Evolutionary conservation across 1,139 yeast species (phyloP).

Genomic region (Pichia sp.): DNA sequence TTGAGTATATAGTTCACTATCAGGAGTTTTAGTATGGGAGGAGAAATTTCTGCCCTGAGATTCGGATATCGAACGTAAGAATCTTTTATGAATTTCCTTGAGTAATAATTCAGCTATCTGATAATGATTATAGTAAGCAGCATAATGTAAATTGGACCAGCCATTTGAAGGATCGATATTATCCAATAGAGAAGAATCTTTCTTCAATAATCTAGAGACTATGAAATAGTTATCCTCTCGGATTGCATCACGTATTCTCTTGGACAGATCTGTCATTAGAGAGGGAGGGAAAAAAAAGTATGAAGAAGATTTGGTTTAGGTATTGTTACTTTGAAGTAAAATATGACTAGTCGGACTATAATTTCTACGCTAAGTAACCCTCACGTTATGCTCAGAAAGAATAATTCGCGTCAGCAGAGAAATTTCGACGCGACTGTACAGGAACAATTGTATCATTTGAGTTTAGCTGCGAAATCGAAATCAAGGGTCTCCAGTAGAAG

Average conservation of each 20-base stretch:
- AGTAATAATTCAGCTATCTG: constrained; percentile 61
- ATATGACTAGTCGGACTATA: neutral
- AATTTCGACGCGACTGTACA: too few species aligned
- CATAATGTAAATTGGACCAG: constrained; percentile 87
- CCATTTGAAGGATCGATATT: constrained; percentile 71
- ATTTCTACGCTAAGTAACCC: too few species aligned
- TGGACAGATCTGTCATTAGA: constrained; percentile 46
- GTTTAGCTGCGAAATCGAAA: too few species aligned
- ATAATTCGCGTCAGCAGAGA: too few species aligned
- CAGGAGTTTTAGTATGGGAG: constrained; percentile 4
- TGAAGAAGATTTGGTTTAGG: too few species aligned
- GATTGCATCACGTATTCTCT: constrained; percentile 69
- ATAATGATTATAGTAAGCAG: constrained; percentile 74
- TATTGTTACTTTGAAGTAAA: too few species aligned
- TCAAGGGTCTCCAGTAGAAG: too few species aligned
- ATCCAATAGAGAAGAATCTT: constrained; percentile 72
- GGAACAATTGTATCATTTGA: too few species aligned
- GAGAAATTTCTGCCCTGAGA: constrained; percentile 7
- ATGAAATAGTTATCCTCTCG: constrained; percentile 64
- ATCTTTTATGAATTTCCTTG: constrained; percentile 33
- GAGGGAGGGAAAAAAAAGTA: too few species aligned
- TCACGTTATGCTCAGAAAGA: too few species aligned
- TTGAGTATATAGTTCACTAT: constrained; percentile 19
- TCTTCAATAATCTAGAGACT: constrained; percentile 59
- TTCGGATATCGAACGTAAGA: constrained; percentile 24